phyloP scores from a whole-genome alignment of 1,284 basidiomycete genomes.

The Ustilago loliicola region DNA sequence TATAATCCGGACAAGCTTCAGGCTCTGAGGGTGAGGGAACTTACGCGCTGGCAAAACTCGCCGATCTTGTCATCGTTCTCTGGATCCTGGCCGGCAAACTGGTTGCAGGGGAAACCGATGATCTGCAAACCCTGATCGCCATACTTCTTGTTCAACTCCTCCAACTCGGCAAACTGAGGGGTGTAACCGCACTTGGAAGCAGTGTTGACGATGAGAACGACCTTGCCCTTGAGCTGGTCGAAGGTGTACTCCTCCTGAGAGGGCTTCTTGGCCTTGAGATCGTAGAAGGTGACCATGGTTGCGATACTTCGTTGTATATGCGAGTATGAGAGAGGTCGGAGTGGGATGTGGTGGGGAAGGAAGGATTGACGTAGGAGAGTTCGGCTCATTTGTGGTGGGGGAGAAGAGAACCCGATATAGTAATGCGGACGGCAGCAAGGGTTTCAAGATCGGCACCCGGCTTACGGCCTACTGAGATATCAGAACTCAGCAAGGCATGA shows the following conservation, averaged over 20 bases:
- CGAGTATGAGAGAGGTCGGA: not conserved
- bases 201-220: constrained; percentile 74
- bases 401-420: not conserved
- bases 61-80: constrained; percentile 64
- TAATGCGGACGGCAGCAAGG: not conserved
- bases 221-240: constrained; percentile 73
- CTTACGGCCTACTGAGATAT: not conserved
- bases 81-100: constrained; percentile 75
- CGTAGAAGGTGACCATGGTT: constrained; percentile 68
- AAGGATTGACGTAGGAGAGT: constrained; percentile 2
- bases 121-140: constrained; percentile 81
- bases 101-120: constrained; percentile 92
- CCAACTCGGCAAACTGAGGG: constrained; percentile 85
- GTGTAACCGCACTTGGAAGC: constrained; percentile 78
- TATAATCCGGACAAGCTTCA: not conserved
- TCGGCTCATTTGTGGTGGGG: constrained; percentile 1
- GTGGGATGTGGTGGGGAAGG: constrained; percentile 4
- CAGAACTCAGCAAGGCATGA: not conserved
- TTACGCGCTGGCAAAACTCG: constrained; percentile 64
- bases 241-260: constrained; percentile 62
- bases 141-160: constrained; percentile 86
- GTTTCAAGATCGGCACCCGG: constrained; percentile 2
- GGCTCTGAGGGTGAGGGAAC: constrained; percentile 5
- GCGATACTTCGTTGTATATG: not conserved
- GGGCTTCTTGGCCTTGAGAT: constrained; percentile 65